Evolutionary conservation across 2,329 filamentous ascomycete genomes (phyloP).

Genomic region (Diatrype stigma): DNA sequence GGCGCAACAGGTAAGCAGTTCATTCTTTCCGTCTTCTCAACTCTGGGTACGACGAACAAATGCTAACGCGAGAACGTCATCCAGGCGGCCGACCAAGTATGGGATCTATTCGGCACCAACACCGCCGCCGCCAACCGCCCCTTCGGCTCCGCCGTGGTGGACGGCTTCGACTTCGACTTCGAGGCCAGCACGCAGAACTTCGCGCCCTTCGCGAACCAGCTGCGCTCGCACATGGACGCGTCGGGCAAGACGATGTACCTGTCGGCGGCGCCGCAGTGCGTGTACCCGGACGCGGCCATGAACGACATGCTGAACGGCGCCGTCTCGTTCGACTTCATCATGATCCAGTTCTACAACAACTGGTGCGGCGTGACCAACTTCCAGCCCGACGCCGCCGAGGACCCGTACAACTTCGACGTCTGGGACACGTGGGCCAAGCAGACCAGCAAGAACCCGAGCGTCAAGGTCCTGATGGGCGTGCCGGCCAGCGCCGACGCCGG

Average conservation of each 20-base stretch:
- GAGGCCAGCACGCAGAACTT: constrained; percentile 56
- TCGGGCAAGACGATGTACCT: constrained; percentile 49
- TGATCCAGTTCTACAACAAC: constrained; percentile 65
- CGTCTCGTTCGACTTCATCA: constrained; percentile 54
- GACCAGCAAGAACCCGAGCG: constrained; percentile 51
- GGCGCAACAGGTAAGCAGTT: constrained; percentile 38
- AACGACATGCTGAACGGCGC: constrained; percentile 47
- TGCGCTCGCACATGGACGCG: constrained; percentile 50
- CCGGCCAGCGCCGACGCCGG: constrained; percentile 51
- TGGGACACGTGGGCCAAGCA: constrained; percentile 62
- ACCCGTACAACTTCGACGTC: constrained; percentile 53
- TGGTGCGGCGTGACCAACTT: constrained; percentile 56
- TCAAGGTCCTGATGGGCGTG: constrained; percentile 58
- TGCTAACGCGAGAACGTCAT: neutral
- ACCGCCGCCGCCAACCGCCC: constrained; percentile 49
- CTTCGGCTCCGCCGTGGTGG: constrained; percentile 59
- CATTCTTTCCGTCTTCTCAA: too few relatives aligned
- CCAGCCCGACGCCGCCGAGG: constrained; percentile 33
- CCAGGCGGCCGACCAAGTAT: constrained; percentile 53
- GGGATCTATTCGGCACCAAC: constrained; percentile 63
- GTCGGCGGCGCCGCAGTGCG: constrained; percentile 62
- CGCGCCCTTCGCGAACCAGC: constrained; percentile 51
- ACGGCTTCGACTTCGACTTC: constrained; percentile 73
- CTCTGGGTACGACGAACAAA: too few relatives aligned
- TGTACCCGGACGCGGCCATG: constrained; percentile 56